Conservation (phyloP, 1,284 basidiomycete genomes). For the Pascua guehoae region DNA sequence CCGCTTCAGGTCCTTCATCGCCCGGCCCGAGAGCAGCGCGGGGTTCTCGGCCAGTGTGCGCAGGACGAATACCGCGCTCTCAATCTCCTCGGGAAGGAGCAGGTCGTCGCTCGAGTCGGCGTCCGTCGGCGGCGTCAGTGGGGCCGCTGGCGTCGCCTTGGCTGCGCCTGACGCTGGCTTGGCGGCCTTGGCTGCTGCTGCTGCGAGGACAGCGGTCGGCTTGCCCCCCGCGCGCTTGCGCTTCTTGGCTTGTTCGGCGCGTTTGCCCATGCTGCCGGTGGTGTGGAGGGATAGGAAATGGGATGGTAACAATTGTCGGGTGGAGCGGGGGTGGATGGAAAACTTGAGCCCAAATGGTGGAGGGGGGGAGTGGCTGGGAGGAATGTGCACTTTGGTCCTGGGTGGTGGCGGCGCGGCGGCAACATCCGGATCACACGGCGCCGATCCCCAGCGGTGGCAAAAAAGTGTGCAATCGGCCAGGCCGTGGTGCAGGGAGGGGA, state of each 20-base stretch:
- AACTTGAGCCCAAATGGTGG: no score
- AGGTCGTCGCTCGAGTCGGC: conserved; percentile 15
- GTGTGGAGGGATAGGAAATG: neutral
- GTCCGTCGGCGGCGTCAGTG: neutral
- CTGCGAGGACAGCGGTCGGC: conserved; percentile 2
- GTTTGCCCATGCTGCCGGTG: conserved; percentile 27
- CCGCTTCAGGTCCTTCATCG: conserved; percentile 45
- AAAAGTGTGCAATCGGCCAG: no score
- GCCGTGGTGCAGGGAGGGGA: no score
- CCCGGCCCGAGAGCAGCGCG: conserved; percentile 33
- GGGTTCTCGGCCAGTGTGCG: conserved; percentile 39
- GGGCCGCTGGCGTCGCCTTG: neutral
- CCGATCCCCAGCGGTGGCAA: no score
- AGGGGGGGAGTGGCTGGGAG: no score
- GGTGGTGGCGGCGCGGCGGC: no score
- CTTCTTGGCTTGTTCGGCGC: conserved; percentile 17
- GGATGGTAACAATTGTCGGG: no score
- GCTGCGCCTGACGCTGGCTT: neutral
- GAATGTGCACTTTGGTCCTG: no score
- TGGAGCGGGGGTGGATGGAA: no score
- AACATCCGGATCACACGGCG: no score
- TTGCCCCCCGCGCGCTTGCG: conserved; percentile 18
- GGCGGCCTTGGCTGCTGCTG: conserved; percentile 1
- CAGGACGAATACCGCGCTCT: conserved; percentile 40
- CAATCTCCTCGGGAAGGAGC: conserved; percentile 39